Percentiles rank a stretch among this genome's conserved stretches.
These are phyloP conservation scores for Podospora appendiculata DNA, from an alignment of 495 filamentous ascomycete genomes.

Conservation along the genomic window DNA sequence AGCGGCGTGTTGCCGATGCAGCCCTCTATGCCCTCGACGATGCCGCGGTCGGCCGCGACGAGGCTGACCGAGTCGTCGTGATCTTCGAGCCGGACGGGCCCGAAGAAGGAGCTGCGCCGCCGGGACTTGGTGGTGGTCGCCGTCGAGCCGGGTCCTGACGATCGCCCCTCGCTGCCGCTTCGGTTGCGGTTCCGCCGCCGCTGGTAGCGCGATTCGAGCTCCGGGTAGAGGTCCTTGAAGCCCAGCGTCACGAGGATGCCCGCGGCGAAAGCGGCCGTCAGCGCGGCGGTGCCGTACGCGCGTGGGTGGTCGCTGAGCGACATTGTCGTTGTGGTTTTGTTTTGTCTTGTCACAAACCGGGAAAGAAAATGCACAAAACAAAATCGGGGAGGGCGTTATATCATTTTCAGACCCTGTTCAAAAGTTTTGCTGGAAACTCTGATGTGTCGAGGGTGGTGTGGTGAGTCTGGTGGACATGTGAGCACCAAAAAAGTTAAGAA, in stretches of 20 bases:
- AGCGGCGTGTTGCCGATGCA: constrained; percentile 93
- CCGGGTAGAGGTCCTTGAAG: constrained; percentile 67
- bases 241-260: constrained; percentile 65
- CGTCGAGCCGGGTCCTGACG: neutral
- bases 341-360: no score
- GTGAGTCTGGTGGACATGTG: no score
- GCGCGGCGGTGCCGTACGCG: constrained; percentile 47
- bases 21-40: constrained; percentile 73
- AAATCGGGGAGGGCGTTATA: no score
- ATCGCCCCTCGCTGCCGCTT: neutral
- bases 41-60: neutral
- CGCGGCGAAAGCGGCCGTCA: constrained; percentile 63
- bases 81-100: constrained; percentile 46
- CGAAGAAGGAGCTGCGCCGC: constrained; percentile 29
- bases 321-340: constrained; percentile 23
- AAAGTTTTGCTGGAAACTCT: no score
- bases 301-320: constrained; percentile 47
- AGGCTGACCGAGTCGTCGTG: constrained; percentile 21
- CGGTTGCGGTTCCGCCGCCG: constrained; percentile 19
- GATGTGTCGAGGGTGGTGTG: no score
- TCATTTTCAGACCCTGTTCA: no score
- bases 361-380: no score
- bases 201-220: constrained; percentile 55
- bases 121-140: constrained; percentile 3
- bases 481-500: no score